Base-by-base conservation (phyloP, 2,329 filamentous ascomycete species). In the Cytospora schulzeri region DNA sequence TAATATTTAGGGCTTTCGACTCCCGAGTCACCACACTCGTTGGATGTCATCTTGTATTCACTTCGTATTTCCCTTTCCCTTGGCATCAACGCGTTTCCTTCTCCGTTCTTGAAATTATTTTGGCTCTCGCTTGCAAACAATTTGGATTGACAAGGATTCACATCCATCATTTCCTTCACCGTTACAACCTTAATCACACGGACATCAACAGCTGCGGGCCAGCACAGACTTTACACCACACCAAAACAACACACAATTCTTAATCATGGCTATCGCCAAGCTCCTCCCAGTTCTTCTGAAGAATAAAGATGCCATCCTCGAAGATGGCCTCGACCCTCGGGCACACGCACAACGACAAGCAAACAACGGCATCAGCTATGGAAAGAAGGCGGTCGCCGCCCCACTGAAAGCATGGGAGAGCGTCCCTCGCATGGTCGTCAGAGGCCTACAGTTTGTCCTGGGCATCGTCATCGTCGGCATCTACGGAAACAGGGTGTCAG, bases 361-460 rank as follows among this genome's bases (percentile, higher is more conserved):
- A 19, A 54, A 62, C 62, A 17, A 29, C 38, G 62, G 65, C 62
- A 53, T 65, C 28, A 48, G 48, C 8, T 57, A 48, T 12, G 78
- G 78, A 71, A 81, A 80, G 70, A 75, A 75, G 15, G 74, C 77
- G 71, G 78, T 77, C 62, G 78, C 79, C 67, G 77, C 79, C 22
- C 79, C 78, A 71, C 72, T 82, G 68, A 79, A 79, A 71, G 74
- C 78, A 1, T 81, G 80, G 64, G 80, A 81, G 69, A 76, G 74
- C 51, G 68, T 85, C 60, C 76, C 80, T 35, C 85, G 85, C 68
- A 74, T 81, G 54, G 68, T 83, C 65, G 78, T 88, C 19, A 89
- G 90, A 67, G 81, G 87, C 71, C 75, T 91, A 35, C 91, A 93
- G 72, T 85, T 93, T 72, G 77, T 91, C 71, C 82, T 91, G 70